A percentile compares a stretch with the other conserved stretches of the same genome.
These are phyloP conservation scores for Thielaviopsis euricoi DNA, from an alignment of 2,329 filamentous ascomycete genomes.

Conservation along the genomic window DNA sequence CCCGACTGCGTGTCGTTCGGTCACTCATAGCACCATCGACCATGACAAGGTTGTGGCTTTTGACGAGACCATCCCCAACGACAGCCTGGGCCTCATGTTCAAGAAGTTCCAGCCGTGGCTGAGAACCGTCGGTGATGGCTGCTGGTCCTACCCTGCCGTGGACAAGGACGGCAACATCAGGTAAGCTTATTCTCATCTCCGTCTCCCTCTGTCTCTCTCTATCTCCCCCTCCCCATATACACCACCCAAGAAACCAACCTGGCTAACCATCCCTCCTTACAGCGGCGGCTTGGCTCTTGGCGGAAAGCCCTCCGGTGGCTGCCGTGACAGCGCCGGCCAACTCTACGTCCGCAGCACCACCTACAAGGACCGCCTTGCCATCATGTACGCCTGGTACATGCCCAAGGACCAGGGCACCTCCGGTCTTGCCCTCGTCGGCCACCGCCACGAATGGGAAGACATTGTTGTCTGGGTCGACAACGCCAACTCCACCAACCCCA, in stretches of 20 bases:
- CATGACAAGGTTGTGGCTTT: constrained; percentile 21
- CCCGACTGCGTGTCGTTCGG: constrained; percentile 15
- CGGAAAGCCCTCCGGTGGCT: constrained; percentile 19
- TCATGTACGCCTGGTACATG: constrained; percentile 30
- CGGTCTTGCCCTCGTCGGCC: constrained; percentile 14
- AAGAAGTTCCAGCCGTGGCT: constrained; percentile 22
- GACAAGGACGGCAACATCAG: constrained; percentile 38
- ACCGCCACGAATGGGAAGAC: constrained; percentile 26
- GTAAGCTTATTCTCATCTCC: no score
- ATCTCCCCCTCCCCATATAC: background rate
- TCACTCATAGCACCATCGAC: constrained; percentile 17
- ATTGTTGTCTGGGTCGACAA: constrained; percentile 20
- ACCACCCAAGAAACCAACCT: background rate
- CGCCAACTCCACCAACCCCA: constrained; percentile 15
- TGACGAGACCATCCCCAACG: constrained; percentile 18
- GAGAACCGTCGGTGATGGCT: constrained; percentile 34
- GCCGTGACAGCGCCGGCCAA: constrained; percentile 21
- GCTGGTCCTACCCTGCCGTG: constrained; percentile 46
- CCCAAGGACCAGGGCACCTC: constrained; percentile 27
- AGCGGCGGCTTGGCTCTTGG: constrained; percentile 21
- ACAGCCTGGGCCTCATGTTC: constrained; percentile 17
- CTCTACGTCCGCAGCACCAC: constrained; percentile 21
- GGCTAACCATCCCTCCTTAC: background rate
- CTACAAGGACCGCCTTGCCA: constrained; percentile 18
- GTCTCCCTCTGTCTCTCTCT: background rate